Evolutionary conservation across 2,329 filamentous ascomycete species (phyloP).

Genomic region (Sporothrix euskadiensis): DNA sequence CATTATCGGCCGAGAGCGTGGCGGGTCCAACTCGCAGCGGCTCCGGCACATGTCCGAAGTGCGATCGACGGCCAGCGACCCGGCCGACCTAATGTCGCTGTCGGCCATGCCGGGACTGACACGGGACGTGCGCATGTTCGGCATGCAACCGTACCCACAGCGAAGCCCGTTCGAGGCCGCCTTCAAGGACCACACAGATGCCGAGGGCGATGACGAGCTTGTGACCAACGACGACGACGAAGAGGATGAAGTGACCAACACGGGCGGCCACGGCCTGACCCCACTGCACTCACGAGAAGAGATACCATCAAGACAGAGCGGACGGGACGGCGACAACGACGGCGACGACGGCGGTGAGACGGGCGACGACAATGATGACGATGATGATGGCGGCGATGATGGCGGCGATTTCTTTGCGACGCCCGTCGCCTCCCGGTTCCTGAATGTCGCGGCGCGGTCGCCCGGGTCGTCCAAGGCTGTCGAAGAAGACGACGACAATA

Average conservation of each 20-base stretch:
- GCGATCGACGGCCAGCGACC: slow-evolving; percentile 63
- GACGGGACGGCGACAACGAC: background rate
- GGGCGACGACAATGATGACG: slow-evolving; percentile 49
- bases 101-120: slow-evolving; percentile 43
- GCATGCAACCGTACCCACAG: slow-evolving; percentile 29
- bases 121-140: slow-evolving; percentile 39
- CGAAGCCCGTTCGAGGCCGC: slow-evolving; percentile 40
- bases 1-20: slow-evolving; percentile 42
- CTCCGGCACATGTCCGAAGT: slow-evolving; percentile 56
- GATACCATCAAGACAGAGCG: slow-evolving; percentile 5
- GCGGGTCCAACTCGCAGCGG: slow-evolving; percentile 43
- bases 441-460: slow-evolving; percentile 29
- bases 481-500: background rate
- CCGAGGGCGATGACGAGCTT: slow-evolving; percentile 88
- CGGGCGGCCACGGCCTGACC: slow-evolving; percentile 26
- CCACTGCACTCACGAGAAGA: slow-evolving; percentile 3
- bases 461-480: slow-evolving; percentile 36
- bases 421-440: slow-evolving; percentile 43
- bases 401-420: slow-evolving; percentile 59
- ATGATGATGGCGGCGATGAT: slow-evolving; percentile 40
- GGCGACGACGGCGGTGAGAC: background rate
- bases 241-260: slow-evolving; percentile 36
- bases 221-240: slow-evolving; percentile 74
- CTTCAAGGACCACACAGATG: slow-evolving; percentile 69
- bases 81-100: slow-evolving; percentile 60